Percentiles rank a stretch among this genome's conserved stretches.
These are phyloP conservation scores for Aspergillus affinis DNA, from an alignment of 495 filamentous ascomycete species.

Conservation along the genomic window DNA sequence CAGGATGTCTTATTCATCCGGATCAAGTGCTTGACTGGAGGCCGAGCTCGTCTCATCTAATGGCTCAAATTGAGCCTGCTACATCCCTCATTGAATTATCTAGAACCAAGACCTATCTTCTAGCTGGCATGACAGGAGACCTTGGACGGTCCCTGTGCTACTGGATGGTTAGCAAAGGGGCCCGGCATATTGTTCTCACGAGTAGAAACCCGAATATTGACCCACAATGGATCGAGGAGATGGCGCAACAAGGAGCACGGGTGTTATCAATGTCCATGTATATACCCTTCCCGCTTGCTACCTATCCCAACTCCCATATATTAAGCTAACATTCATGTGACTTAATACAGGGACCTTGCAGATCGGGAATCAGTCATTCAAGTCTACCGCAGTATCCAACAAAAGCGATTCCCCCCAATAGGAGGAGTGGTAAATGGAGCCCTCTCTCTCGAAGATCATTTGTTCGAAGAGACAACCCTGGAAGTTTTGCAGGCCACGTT, in stretches of 20 bases:
- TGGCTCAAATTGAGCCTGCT: too few species aligned
- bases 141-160: constrained; percentile 25
- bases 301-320: not conserved
- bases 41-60: constrained; percentile 5
- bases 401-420: constrained; percentile 2
- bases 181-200: constrained; percentile 24
- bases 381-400: not conserved
- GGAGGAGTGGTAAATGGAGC: constrained; percentile 13
- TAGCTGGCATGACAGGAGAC: constrained; percentile 26
- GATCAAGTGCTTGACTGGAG: constrained; percentile 22
- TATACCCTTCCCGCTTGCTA: not conserved
- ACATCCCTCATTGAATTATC: constrained; percentile 10
- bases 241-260: not conserved
- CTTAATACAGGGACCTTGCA: not conserved
- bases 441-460: constrained; percentile 7
- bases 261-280: not conserved
- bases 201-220: constrained; percentile 50
- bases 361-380: not conserved
- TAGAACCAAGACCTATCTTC: constrained; percentile 27
- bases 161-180: constrained; percentile 26
- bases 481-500: not conserved
- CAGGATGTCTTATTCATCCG: not conserved
- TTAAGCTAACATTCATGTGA: not conserved
- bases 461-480: constrained; percentile 1
- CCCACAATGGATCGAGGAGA: not conserved